Evolutionary conservation across 768 basidiomycete species (phyloP), one percentile per base, ranked within the genome.

Genomic region (Candolleomyces aberdarensis): DNA sequence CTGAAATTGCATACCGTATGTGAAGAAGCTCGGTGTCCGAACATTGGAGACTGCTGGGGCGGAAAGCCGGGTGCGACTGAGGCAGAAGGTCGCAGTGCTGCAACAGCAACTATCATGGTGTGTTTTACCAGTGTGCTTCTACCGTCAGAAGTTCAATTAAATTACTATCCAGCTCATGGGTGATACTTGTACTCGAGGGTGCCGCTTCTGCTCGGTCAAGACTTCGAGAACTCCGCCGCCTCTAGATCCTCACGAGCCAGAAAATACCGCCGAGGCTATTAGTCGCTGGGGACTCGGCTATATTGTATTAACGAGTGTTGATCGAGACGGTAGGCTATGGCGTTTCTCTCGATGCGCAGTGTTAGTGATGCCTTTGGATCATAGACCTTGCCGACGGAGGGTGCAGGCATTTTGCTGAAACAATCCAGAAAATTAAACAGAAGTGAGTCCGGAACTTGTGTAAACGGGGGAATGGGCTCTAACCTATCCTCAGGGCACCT

Each of bases 1-100:
- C 83, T 99, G 2, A 85, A 85, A 8, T 78, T 99, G 52, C 94
- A 97, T 69, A 99, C 97, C 0, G 97, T 99, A 2, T 99, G 97
- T 69, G 97, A 99, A 74, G 97, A 99, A 72, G 97, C 97, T 40
- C 84, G 96, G 63, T 99, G 97, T 79, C 97, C 97, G 0, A 99
- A 99, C 69, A 98, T 99, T 59, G 97, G 96, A n/a, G 96, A 98
- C 69, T 99, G 97, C 69, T 99, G 97, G 97, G 94, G 97, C 46
- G 95, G 95, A 9, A 88, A 87, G 67, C 79, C 83, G 36, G 84
- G 80, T 52, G 79, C 73, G 46, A 85, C 83, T 7, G 86, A 87
- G 56, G 83, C 83, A 60, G 90, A 91, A 58, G 88, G 86, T 32
- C 87, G 89, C 65, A 86, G 86, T 61, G 83, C 85, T 53, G 97